Base-by-base conservation (phyloP, 805 yeast species). In the Deakozyma indianensis region DNA sequence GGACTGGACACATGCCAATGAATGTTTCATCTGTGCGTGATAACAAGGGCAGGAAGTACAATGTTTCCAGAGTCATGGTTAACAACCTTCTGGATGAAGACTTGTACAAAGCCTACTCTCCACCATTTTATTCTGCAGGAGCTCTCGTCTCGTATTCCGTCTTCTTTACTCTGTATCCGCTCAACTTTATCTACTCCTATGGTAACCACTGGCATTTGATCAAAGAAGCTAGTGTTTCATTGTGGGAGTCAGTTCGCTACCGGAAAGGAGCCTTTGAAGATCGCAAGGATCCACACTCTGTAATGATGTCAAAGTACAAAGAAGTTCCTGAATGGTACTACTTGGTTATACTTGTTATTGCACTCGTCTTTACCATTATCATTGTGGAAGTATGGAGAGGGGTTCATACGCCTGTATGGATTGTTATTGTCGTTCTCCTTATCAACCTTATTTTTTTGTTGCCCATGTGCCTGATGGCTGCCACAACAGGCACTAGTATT, bases 391-490 rank as follows among this genome's bases (percentile, higher is more conserved):
- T 72, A 1, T 74, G 66, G 50, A 63, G 70, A 47, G 60, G 56
- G 47, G 54, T 56, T 23, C 23, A 48, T 29, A 55, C 60, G 3
- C 63, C 63, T 0, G 68, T 75, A 18, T 79, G 79, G 77, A 78
- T 79, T 2, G 62, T 80, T 25, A 71, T 80, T 51, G 70, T 79
- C 51, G 76, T 78, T 1, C 62, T 79, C 15, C 62, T 66, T 5
- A 69, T 78, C 51, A 73, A 74, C 47, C 58, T 74, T 32, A 56
- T 76, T n/a, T 78, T 80, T 58, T 60, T 80, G 48, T 60, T 80
- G 32, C 88, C 87, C 16, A 65, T 78, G 25, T 75, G 80, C 7
- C 63, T 80, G 7, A 68, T 80, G 43, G 71, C 71, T 16, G 76
- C 84, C 3, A 72, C 73, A 24, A 77, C 86, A 0, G 80, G 78